phyloP scores from a whole-genome alignment of 352 stramenopile species.

The Phytophthora lateralis region DNA sequence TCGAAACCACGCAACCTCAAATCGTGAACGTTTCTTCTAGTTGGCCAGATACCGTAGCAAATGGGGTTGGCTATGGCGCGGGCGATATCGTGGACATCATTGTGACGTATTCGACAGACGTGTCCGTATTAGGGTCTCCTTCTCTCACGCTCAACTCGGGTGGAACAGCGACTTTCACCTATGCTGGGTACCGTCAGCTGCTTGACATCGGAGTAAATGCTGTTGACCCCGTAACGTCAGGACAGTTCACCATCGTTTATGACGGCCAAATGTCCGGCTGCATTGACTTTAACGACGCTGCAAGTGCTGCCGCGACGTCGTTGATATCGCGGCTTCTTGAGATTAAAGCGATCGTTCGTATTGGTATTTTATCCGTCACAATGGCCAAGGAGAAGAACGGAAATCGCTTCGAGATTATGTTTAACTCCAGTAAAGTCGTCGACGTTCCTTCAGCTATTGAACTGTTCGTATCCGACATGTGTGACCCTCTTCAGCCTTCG shows the following conservation, averaged over 20 bases:
- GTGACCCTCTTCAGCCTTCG: constrained; percentile 51
- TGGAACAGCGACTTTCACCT: constrained; percentile 52
- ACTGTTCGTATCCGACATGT: constrained; percentile 52
- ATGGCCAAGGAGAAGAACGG: constrained; percentile 56
- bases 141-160: constrained; percentile 57
- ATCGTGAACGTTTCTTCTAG: constrained; percentile 56
- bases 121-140: constrained; percentile 51
- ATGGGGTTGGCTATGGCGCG: constrained; percentile 53
- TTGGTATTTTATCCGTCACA: constrained; percentile 63
- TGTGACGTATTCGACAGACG: constrained; percentile 65
- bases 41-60: constrained; percentile 34
- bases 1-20: constrained; percentile 46
- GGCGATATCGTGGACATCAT: constrained; percentile 75
- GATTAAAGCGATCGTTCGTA: constrained; percentile 42
- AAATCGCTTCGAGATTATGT: constrained; percentile 58
- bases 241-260: constrained; percentile 69
- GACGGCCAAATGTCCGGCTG: constrained; percentile 42
- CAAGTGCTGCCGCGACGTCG: constrained; percentile 45
- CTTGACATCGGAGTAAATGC: constrained; percentile 70
- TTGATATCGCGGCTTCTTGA: constrained; percentile 53
- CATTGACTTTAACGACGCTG: constrained; percentile 56
- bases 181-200: constrained; percentile 60
- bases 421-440: constrained; percentile 50
- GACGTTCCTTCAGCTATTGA: constrained; percentile 51
- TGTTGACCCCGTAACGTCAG: constrained; percentile 52